Percentiles rank a stretch among this genome's conserved stretches.
These are phyloP conservation scores for Backusella tuberculispora DNA, from an alignment of 192 early-diverging fungal genomes.

Conservation along the genomic window DNA sequence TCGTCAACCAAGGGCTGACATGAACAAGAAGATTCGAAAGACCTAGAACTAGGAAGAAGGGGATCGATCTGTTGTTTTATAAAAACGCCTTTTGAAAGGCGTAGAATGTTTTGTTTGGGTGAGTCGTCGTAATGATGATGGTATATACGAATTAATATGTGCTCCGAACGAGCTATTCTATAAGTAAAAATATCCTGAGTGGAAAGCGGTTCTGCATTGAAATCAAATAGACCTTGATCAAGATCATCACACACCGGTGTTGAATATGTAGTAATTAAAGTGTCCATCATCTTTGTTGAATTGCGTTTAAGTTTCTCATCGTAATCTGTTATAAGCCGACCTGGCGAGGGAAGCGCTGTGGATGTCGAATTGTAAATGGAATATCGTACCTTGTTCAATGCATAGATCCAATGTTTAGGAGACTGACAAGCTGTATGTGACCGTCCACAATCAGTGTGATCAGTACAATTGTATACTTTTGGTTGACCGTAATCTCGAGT, in stretches of 20 bases:
- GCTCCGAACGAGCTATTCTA: neutral
- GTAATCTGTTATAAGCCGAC: neutral
- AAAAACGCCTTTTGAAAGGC: neutral
- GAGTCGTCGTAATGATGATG: neutral
- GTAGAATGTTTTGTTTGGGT: constrained; percentile 1
- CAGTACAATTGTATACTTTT: neutral
- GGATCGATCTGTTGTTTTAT: neutral
- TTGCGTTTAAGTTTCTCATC: neutral
- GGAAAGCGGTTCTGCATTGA: neutral
- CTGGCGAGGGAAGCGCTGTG: neutral
- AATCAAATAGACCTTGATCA: neutral
- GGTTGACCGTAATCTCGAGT: neutral
- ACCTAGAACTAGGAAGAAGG: too few relatives aligned
- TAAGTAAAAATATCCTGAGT: neutral
- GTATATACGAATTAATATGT: neutral
- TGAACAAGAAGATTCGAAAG: too few relatives aligned
- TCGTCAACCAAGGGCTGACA: neutral
- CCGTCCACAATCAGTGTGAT: neutral
- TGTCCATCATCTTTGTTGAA: too few relatives aligned
- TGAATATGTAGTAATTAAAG: neutral
- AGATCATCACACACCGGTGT: neutral
- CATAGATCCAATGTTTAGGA: constrained; percentile 6
- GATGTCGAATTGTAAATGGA: neutral
- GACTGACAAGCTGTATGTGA: neutral
- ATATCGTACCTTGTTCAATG: neutral